Conservation (phyloP, 164 flowering plant genomes). For the Litsea cubeba region DNA sequence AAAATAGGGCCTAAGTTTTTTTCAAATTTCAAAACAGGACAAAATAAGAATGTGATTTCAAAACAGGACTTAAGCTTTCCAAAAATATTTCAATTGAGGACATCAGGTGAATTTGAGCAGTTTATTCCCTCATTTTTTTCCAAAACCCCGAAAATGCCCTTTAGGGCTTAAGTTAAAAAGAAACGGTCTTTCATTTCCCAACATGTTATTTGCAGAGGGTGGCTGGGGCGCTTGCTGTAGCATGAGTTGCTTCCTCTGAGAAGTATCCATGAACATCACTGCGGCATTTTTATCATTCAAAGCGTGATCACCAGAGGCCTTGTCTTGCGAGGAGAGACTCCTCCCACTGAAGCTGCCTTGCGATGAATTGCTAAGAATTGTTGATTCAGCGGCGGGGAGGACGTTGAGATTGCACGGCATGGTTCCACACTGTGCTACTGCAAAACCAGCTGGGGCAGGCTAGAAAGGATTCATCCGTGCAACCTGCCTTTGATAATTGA, state of each 20-base stretch:
- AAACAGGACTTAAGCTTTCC: too few species aligned
- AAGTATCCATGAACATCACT: slow-evolving; percentile 24
- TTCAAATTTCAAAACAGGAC: too few species aligned
- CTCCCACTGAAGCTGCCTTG: slow-evolving; percentile 42
- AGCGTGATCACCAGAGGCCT: slow-evolving; percentile 22
- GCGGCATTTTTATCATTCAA: slow-evolving; percentile 56
- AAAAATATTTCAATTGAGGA: too few species aligned
- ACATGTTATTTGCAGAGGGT: slow-evolving; percentile 55
- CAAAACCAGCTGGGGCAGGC: slow-evolving; percentile 65
- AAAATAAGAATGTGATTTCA: too few species aligned
- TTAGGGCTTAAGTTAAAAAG: too few species aligned
- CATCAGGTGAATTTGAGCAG: too few species aligned
- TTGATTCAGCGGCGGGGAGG: slow-evolving; percentile 47
- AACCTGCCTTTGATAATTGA: slow-evolving; percentile 57
- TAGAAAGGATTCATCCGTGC: slow-evolving; percentile 82
- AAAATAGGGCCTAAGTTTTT: too few species aligned
- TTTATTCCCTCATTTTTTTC: too few species aligned
- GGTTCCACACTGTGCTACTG: slow-evolving; percentile 57
- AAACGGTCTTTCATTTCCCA: too few species aligned
- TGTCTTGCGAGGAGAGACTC: slow-evolving; percentile 46
- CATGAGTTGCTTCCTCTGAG: slow-evolving; percentile 46
- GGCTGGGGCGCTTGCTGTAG: slow-evolving; percentile 66
- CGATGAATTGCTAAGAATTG: slow-evolving; percentile 23
- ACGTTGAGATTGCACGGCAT: slow-evolving; percentile 66
- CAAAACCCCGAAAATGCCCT: too few species aligned